Conservation (phyloP, 768 basidiomycete species). For the Dacryopinax primogenitus region DNA sequence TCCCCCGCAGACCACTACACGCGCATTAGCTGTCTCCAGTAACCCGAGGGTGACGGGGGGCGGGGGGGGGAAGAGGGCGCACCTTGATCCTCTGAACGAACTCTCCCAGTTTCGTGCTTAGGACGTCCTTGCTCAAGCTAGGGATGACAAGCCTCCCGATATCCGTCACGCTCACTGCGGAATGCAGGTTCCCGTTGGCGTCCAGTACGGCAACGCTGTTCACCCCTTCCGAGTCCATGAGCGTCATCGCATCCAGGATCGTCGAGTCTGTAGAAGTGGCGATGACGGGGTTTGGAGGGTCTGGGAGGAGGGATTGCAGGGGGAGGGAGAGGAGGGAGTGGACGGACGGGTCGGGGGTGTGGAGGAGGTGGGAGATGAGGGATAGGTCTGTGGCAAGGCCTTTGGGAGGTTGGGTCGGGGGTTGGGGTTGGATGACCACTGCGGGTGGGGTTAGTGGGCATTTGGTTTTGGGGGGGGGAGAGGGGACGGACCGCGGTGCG, state of each 20-base stretch:
- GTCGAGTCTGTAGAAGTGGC: constrained; percentile 46
- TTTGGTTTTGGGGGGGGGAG: background rate
- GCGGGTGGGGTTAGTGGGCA: constrained; percentile 12
- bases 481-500: constrained; percentile 47
- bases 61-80: constrained; percentile 4
- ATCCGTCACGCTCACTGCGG: constrained; percentile 73
- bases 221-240: constrained; percentile 77
- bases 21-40: constrained; percentile 8
- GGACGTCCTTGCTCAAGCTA: constrained; percentile 63
- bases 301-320: background rate
- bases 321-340: constrained; percentile 1
- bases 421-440: background rate
- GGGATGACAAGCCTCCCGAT: constrained; percentile 70
- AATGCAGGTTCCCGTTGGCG: constrained; percentile 47
- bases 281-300: constrained; percentile 36
- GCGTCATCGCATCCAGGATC: constrained; percentile 67
- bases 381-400: constrained; percentile 17
- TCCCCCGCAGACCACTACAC: constrained; percentile 38
- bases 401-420: background rate
- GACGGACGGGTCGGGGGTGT: constrained; percentile 8
- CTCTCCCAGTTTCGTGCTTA: constrained; percentile 52
- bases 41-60: background rate
- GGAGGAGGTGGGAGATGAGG: background rate
- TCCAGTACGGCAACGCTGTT: constrained; percentile 70
- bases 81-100: constrained; percentile 66